A percentile compares a stretch with the other conserved stretches of the same genome.
phyloP scores from a whole-genome alignment of 306 rosid species.

The Quercus ilex region DNA sequence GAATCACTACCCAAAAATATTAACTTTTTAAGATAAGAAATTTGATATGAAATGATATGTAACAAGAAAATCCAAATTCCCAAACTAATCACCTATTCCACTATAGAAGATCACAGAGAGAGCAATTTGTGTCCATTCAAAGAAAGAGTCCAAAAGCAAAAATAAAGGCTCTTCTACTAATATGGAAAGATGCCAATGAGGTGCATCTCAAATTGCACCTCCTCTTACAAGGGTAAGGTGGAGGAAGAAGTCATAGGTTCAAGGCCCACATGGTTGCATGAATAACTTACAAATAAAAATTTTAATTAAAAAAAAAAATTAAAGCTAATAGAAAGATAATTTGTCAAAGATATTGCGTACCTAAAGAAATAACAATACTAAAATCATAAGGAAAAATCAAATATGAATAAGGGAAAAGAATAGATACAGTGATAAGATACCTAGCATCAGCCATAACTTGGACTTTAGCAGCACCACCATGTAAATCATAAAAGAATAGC shows the following conservation, averaged over 20 bases:
- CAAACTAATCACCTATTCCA: too few species aligned
- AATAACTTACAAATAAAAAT: too few species aligned
- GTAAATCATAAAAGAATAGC: constrained; percentile 74
- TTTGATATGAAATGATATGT: not conserved
- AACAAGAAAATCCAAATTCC: too few species aligned
- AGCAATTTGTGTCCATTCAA: not conserved
- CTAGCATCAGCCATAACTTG: constrained; percentile 92
- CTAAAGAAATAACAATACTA: not conserved
- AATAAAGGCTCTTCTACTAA: not conserved
- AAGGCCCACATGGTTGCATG: too few species aligned
- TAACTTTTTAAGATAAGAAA: not conserved
- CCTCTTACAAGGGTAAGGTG: too few species aligned
- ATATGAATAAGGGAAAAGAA: not conserved
- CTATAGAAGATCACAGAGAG: not conserved
- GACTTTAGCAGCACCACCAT: constrained; percentile 62
- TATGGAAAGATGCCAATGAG: too few species aligned
- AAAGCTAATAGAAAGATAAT: not conserved
- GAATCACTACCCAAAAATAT: not conserved
- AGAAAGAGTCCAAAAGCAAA: not conserved
- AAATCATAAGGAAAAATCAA: not conserved
- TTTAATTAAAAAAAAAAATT: too few species aligned
- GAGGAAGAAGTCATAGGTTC: too few species aligned
- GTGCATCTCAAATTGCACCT: too few species aligned
- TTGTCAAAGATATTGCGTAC: not conserved
- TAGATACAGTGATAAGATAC: constrained; percentile 26